These are phyloP conservation scores for Claviceps citrina DNA, from an alignment of 2,329 filamentous ascomycete species.

Conservation along the genomic window DNA sequence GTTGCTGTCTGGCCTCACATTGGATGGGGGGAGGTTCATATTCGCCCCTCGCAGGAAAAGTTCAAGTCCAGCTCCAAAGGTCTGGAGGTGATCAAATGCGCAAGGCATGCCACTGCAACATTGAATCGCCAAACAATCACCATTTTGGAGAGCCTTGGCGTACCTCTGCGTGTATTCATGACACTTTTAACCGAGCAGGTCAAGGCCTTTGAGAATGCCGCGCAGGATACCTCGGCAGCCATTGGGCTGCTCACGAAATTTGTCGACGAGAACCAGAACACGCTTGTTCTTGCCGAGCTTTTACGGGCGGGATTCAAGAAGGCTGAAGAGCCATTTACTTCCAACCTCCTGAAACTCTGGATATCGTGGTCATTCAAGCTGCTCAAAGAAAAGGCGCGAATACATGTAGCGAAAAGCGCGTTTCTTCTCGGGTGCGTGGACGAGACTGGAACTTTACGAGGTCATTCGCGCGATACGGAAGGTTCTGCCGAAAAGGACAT, in stretches of 20 bases:
- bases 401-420: slow-evolving; percentile 66
- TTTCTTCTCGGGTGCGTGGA: slow-evolving; percentile 83
- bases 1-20: slow-evolving; percentile 59
- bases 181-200: slow-evolving; percentile 54
- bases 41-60: slow-evolving; percentile 77
- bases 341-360: slow-evolving; percentile 71
- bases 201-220: slow-evolving; percentile 50
- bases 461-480: slow-evolving; percentile 42
- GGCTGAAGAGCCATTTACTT: slow-evolving; percentile 61
- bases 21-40: slow-evolving; percentile 52
- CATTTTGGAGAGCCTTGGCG: slow-evolving; percentile 65
- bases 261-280: slow-evolving; percentile 74
- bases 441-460: slow-evolving; percentile 61
- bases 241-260: slow-evolving; percentile 54
- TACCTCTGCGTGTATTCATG: slow-evolving; percentile 51
- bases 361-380: slow-evolving; percentile 76
- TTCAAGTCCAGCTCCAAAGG: slow-evolving; percentile 57
- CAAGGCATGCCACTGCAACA: slow-evolving; percentile 59
- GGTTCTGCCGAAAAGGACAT: slow-evolving; percentile 26
- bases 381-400: slow-evolving; percentile 82
- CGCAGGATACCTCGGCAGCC: slow-evolving; percentile 49
- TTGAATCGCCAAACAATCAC: slow-evolving; percentile 83
- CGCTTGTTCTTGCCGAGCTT: slow-evolving; percentile 58
- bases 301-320: slow-evolving; percentile 67
- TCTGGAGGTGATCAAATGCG: slow-evolving; percentile 74